Evolutionary conservation across 2,329 filamentous ascomycete genomes (phyloP).

Genomic region (Xylariaceae sp.): DNA sequence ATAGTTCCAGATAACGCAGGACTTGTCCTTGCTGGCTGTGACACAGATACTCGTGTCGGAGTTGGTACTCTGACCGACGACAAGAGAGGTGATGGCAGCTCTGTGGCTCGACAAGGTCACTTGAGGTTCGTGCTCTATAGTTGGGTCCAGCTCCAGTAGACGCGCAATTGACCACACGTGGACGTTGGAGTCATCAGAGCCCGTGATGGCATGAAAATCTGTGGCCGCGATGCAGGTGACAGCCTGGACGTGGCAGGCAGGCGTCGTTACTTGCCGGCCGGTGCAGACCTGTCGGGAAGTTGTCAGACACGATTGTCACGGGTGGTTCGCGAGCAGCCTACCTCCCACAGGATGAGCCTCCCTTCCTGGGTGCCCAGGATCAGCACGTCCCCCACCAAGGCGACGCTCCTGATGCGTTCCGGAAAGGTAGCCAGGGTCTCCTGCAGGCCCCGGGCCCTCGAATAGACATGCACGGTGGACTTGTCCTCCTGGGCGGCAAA

Average conservation of each 20-base stretch:
- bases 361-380: constrained; percentile 79
- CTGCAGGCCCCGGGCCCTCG: constrained; percentile 71
- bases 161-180: constrained; percentile 82
- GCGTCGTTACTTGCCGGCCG: constrained; percentile 67
- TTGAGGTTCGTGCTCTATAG: constrained; percentile 58
- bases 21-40: constrained; percentile 78
- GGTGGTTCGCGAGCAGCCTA: constrained; percentile 39
- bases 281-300: constrained; percentile 54
- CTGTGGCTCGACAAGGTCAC: constrained; percentile 72
- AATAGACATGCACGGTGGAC: constrained; percentile 89
- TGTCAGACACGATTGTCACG: not conserved
- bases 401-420: constrained; percentile 74
- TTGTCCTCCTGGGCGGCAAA: constrained; percentile 91
- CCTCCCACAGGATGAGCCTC: constrained; percentile 88
- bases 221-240: constrained; percentile 70
- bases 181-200: constrained; percentile 79
- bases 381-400: constrained; percentile 64
- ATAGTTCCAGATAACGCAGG: constrained; percentile 90
- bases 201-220: constrained; percentile 66
- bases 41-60: constrained; percentile 71
- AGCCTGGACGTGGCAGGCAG: constrained; percentile 70
- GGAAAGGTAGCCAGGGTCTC: constrained; percentile 84
- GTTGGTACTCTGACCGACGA: constrained; percentile 58
- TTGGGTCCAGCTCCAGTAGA: constrained; percentile 55
- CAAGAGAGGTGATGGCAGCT: constrained; percentile 60